phyloP scores from a whole-genome alignment of 2,329 filamentous ascomycete genomes.

The Neonectria ditissima region DNA sequence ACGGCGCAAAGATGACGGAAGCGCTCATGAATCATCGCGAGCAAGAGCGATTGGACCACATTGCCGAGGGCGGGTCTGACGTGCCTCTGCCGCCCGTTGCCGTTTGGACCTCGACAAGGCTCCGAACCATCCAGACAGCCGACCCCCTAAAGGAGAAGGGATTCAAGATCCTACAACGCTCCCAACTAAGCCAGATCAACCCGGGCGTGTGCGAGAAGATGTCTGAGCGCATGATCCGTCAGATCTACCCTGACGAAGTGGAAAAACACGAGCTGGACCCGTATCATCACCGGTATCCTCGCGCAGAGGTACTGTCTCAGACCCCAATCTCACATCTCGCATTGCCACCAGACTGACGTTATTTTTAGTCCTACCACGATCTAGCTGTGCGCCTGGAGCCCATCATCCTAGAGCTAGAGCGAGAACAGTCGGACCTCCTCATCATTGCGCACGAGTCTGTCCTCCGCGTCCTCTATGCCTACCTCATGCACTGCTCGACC shows the following conservation, averaged over 20 bases:
- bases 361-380: conserved; percentile 89
- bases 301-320: conserved; percentile 77
- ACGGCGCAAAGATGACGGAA: conserved; percentile 88
- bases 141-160: conserved; percentile 82
- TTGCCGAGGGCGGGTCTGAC: conserved; percentile 74
- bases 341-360: conserved; percentile 17
- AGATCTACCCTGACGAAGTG: conserved; percentile 89
- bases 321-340: neutral
- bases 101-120: conserved; percentile 94
- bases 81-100: conserved; percentile 82
- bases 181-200: conserved; percentile 97
- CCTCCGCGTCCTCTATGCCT: conserved; percentile 95
- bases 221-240: conserved; percentile 83
- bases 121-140: conserved; percentile 90
- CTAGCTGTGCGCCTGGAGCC: conserved; percentile 97
- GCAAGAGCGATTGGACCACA: conserved; percentile 77
- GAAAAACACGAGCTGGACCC: conserved; percentile 93
- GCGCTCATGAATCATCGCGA: conserved; percentile 86
- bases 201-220: conserved; percentile 96
- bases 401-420: conserved; percentile 96
- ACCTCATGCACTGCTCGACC: conserved; percentile 98
- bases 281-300: conserved; percentile 95
- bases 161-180: conserved; percentile 89
- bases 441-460: conserved; percentile 99
- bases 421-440: conserved; percentile 96